Evolutionary conservation across 495 filamentous ascomycete species (phyloP).

Genomic region (Cercophora scortea): DNA sequence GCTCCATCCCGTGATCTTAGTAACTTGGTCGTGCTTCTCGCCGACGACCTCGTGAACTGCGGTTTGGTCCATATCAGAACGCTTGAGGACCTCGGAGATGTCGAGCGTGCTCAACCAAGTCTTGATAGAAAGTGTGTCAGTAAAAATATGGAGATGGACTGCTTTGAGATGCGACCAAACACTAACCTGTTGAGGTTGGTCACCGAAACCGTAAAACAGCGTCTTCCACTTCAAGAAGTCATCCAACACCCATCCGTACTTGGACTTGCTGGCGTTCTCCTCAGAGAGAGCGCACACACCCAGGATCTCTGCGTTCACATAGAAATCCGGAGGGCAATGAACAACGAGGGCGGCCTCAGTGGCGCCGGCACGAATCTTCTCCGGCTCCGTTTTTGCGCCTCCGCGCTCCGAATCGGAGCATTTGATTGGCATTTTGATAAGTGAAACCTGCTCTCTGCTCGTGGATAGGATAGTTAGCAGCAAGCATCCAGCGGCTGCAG

Average conservation of each 20-base stretch:
- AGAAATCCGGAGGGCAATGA: conserved; percentile 24
- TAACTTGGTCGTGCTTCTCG: no score
- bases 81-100: conserved; percentile 8
- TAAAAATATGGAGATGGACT: neutral
- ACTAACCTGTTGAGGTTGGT: conserved; percentile 9
- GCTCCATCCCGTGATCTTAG: no score
- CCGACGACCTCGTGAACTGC: conserved; percentile 4
- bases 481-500: no score
- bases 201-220: conserved; percentile 20
- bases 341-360: conserved; percentile 18
- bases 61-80: conserved; percentile 3
- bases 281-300: conserved; percentile 25
- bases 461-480: no score
- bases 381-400: no score
- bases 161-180: neutral
- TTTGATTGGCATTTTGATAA: no score
- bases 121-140: conserved; percentile 7
- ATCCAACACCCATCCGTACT: conserved; percentile 29
- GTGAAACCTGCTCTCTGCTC: no score
- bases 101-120: conserved; percentile 23
- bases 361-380: conserved; percentile 2
- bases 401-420: no score
- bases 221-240: conserved; percentile 31
- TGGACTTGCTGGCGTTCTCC: conserved; percentile 12
- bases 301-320: conserved; percentile 15